These are phyloP conservation scores for Kernera saxatilis DNA, from an alignment of 345 rosid species.

Conservation along the genomic window DNA sequence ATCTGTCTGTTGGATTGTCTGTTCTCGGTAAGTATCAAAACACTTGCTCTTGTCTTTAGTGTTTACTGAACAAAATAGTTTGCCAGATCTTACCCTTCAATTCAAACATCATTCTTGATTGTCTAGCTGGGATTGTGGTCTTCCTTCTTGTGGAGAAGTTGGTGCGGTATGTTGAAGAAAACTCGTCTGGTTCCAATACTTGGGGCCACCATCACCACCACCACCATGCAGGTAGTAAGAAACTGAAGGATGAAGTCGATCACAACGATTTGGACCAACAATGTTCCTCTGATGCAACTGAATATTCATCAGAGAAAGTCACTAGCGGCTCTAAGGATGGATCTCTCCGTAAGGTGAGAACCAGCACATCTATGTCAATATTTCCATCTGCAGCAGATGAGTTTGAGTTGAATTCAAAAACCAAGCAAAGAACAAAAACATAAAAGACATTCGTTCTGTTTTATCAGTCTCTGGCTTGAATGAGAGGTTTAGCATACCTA, in stretches of 20 bases:
- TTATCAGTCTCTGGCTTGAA: not conserved
- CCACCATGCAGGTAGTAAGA: conserved; percentile 44
- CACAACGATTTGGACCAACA: conserved; percentile 24
- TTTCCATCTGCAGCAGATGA: not conserved
- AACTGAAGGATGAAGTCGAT: conserved; percentile 48
- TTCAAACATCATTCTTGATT: conserved; percentile 29
- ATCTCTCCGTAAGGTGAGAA: conserved; percentile 71
- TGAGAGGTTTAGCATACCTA: not conserved
- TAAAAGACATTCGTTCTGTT: not conserved
- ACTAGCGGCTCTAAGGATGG: conserved; percentile 37
- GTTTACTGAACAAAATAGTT: not conserved
- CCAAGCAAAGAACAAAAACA: not conserved
- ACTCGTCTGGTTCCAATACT: conserved; percentile 48
- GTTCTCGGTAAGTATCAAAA: conserved; percentile 55
- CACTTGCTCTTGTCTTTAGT: not conserved
- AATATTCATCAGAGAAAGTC: conserved; percentile 33
- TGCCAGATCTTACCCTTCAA: not conserved
- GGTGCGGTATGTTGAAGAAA: conserved; percentile 82
- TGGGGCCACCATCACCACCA: conserved; percentile 75
- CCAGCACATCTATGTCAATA: not conserved
- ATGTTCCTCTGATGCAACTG: conserved; percentile 34
- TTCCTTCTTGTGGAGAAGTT: conserved; percentile 93
- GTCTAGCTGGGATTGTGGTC: conserved; percentile 90
- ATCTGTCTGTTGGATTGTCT: conserved; percentile 85
- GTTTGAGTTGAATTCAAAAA: not conserved